Evolutionary conservation across 2,329 filamentous ascomycete genomes (phyloP).

Genomic region (Daldinia eschscholtzii): DNA sequence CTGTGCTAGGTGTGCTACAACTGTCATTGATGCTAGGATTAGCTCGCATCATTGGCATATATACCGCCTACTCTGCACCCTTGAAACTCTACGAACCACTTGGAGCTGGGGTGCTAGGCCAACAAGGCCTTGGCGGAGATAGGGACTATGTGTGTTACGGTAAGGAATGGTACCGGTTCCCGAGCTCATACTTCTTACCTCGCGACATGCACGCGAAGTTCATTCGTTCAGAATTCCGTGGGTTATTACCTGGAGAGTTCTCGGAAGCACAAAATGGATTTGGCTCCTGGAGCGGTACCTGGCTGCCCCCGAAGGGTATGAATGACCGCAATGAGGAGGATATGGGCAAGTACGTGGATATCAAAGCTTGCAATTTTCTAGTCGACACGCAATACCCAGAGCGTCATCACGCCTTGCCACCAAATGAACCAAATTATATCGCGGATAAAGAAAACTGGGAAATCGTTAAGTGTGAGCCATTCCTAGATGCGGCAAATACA

Average conservation of each 20-base stretch:
- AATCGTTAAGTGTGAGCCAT: slow-evolving; percentile 77
- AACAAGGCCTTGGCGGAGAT: slow-evolving; percentile 64
- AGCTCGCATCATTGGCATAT: slow-evolving; percentile 80
- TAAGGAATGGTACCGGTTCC: slow-evolving; percentile 99
- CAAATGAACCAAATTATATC: slow-evolving; percentile 84
- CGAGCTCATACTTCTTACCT: slow-evolving; percentile 91
- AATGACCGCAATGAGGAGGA: slow-evolving; percentile 94
- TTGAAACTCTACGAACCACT: slow-evolving; percentile 77
- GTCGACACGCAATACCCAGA: slow-evolving; percentile 87
- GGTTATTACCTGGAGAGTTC: slow-evolving; percentile 91
- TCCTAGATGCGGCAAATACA: slow-evolving; percentile 84
- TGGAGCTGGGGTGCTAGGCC: slow-evolving; percentile 63
- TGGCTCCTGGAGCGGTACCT: slow-evolving; percentile 85
- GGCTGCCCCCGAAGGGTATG: slow-evolving; percentile 84
- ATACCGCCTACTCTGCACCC: slow-evolving; percentile 86
- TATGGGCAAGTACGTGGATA: slow-evolving; percentile 83
- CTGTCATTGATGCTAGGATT: slow-evolving; percentile 75
- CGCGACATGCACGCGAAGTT: slow-evolving; percentile 88
- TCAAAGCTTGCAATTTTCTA: slow-evolving; percentile 82
- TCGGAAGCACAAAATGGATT: slow-evolving; percentile 77
- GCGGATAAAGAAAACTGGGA: slow-evolving; percentile 83
- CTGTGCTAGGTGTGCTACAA: slow-evolving; percentile 71
- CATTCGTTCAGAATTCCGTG: slow-evolving; percentile 88
- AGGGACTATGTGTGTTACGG: slow-evolving; percentile 87
- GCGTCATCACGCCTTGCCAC: slow-evolving; percentile 63